Evolutionary conservation across 805 yeast genomes (phyloP), one percentile per base, ranked within the genome.

Genomic region (Clavispora fructus): DNA sequence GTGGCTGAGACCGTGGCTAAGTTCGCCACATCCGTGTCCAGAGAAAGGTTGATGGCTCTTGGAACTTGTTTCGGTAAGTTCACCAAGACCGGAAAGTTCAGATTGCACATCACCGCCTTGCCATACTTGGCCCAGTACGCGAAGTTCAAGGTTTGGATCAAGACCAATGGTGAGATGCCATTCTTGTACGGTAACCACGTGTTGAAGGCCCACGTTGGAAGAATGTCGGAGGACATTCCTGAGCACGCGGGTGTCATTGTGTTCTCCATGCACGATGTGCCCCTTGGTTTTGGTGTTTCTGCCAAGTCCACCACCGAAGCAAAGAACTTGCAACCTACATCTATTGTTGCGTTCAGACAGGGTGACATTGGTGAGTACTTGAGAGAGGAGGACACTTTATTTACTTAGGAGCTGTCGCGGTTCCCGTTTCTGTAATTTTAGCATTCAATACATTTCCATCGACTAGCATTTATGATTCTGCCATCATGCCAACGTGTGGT

Each of bases 111-210:
- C 51, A 94, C 99, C n/a, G 77, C 97, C 4, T 75, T 94, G 52
- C 83, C 87, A 40, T 78, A 87, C 51, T 70, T 94, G 47, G 85
- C 96, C 2, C 85, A 87, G 57, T 83, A 85, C 63, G 97, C 99
- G 42, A 87, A 87, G 65, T 90, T 84, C 71, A 94, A 92, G 69
- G 75, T 94, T 35, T 94, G 99, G 99, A 88, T 94, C 68, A 94
- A 94, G 67, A 83, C 82, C 43, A 94, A 94, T 62, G 99, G 99
- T 58, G 99, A 94, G 68, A 94, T 94, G 99, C 98, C 99, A 12
- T 94, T 85, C 64, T 70, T 94, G 54, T 94, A 94, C 59, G 99
- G 99, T 32, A 94, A 94, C 71, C 96, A 94, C 65, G 92, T 92
- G 26, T 75, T 94, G 56, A 94, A 94, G 64, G 99, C 99, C 5